Evolutionary conservation across 495 filamentous ascomycete genomes (phyloP), one percentile per base, ranked within the genome.

Genomic region (Trichodelitschia bisporula): DNA sequence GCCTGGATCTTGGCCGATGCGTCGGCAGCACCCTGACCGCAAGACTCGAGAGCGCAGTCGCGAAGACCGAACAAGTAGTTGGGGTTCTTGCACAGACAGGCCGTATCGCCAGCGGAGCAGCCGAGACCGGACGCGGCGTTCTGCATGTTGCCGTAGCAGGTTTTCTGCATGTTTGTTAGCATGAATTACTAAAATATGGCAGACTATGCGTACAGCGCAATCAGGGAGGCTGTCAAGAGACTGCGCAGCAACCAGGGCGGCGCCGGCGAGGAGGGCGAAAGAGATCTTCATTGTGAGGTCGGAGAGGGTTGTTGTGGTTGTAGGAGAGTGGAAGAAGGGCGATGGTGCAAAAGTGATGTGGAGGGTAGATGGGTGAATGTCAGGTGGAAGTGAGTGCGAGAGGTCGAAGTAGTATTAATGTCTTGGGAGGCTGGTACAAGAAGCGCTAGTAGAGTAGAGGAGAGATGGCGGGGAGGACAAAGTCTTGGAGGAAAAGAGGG

Each of bases 1-100:
- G 21, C 21, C 6, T 24, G 6, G 37, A 53, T 48, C 38, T 47
- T 46, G 0, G 26, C 1, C n/a, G 28, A 9, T 8, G 44, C 54
- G 11, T 48, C 42, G 1, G 27, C 26, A 4, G 45, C 36, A 24
- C 6, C 6, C n/a, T n/a, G n/a, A 24, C 21, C 21, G 57, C 79
- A 89, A 30, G 63, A 58, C 51, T 72, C 48, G 33, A 54, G 48
- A 30, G 75, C 63, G 61, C 79, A 90, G 54, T 90, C 79, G 28
- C 65, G 71, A 36, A 90, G 57, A 44, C 79, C 79, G 43, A 66
- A 74, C 36, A 49, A 47, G 50, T 80, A 89, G 60, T 78, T 43
- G 21, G 41, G 29, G 36, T 64, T 62, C 24, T 53, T 57, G 64
- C 79, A 90, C 28, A 83, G 63, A 58, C 79, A 90, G 21, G 43